These are phyloP conservation scores for Diaporthe nobilis DNA, from an alignment of 2,329 filamentous ascomycete genomes.

Conservation along the genomic window DNA sequence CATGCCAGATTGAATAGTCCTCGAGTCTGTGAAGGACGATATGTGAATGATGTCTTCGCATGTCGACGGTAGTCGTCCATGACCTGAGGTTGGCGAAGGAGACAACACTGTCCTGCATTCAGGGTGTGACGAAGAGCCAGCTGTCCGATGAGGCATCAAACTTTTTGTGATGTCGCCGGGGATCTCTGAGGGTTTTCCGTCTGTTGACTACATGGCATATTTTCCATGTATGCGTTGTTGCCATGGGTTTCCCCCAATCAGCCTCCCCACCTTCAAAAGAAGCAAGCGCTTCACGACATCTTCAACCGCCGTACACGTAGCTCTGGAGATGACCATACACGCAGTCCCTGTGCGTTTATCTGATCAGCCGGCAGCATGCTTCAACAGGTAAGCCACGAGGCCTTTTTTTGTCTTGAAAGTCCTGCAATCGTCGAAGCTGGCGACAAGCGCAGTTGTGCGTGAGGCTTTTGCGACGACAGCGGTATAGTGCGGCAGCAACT, in stretches of 20 bases:
- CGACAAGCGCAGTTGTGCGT: background rate
- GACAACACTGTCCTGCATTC: background rate
- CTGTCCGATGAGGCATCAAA: background rate
- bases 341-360: slow-evolving; percentile 5
- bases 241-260: background rate
- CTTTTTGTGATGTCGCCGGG: background rate
- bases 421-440: background rate
- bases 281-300: background rate
- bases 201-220: background rate
- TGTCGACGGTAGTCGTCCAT: background rate
- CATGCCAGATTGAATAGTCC: background rate
- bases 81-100: background rate
- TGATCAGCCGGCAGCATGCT: background rate
- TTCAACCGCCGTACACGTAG: background rate
- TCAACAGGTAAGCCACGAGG: background rate
- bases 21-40: background rate
- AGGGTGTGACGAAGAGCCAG: background rate
- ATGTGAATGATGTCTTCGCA: background rate
- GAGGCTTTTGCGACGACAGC: background rate
- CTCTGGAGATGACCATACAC: background rate
- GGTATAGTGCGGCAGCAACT: background rate
- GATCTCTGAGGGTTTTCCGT: background rate
- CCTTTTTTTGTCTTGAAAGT: background rate
- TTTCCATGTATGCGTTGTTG: background rate
- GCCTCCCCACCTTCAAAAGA: background rate